Percentiles rank a stretch among this genome's conserved stretches.
These are phyloP conservation scores for Penicillium frequentans DNA, from an alignment of 2,329 filamentous ascomycete genomes.

Conservation along the genomic window DNA sequence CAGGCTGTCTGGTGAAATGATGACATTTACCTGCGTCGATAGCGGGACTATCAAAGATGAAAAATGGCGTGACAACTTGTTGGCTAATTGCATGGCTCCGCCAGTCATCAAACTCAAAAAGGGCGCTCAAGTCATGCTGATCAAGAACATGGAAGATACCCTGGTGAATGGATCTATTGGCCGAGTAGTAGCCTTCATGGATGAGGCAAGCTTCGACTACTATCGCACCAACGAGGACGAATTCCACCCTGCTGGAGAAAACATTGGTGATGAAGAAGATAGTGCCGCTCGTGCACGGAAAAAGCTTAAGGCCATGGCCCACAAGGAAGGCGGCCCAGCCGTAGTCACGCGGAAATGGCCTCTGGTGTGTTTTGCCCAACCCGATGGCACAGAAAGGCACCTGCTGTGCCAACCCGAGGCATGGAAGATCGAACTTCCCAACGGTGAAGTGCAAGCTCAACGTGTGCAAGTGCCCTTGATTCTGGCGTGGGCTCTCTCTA, in stretches of 20 bases:
- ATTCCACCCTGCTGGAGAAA: constrained; percentile 51
- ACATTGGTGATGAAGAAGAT: constrained; percentile 47
- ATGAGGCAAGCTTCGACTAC: constrained; percentile 60
- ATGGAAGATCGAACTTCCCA: constrained; percentile 98
- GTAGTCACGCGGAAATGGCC: constrained; percentile 66
- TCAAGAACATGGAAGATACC: constrained; percentile 95
- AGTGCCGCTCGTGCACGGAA: constrained; percentile 48
- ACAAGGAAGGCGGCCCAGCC: constrained; percentile 46
- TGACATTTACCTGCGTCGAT: constrained; percentile 73
- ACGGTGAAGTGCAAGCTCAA: constrained; percentile 87
- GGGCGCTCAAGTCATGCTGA: constrained; percentile 97
- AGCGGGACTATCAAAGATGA: constrained; percentile 67
- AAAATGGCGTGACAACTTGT: constrained; percentile 69
- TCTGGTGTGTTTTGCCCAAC: constrained; percentile 77
- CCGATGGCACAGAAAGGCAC: constrained; percentile 72
- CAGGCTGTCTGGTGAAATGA: constrained; percentile 66
- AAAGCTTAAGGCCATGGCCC: constrained; percentile 57
- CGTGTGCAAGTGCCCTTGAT: constrained; percentile 83
- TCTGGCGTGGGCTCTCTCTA: constrained; percentile 92
- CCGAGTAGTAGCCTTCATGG: constrained; percentile 80
- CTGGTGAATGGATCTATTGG: constrained; percentile 94
- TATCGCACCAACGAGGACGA: constrained; percentile 60
- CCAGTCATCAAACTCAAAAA: constrained; percentile 78
- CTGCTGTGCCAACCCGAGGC: constrained; percentile 83
- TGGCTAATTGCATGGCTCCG: constrained; percentile 92